Base-by-base conservation (phyloP, 2,329 filamentous ascomycete species). In the Aspergillus terreus region DNA sequence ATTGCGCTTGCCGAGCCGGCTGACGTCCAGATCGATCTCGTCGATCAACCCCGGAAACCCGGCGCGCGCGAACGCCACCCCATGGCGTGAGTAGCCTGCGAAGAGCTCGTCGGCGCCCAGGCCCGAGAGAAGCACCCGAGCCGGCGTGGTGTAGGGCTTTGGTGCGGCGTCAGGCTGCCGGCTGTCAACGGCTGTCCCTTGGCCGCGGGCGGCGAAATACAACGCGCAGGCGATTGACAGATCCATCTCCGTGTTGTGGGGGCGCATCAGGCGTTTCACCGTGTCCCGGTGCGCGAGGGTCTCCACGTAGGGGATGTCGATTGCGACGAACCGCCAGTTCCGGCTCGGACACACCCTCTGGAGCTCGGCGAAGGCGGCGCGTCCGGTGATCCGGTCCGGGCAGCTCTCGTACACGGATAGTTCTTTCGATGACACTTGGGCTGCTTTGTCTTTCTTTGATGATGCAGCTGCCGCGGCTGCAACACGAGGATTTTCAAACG, bases 171-270 rank as follows among this genome's bases (percentile, higher is more conserved):
- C 50, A 10, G 63, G 52, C 32, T 59, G 52, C 11, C 58, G 64
- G 49, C 73, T 73, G 44, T 56, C 43, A 30, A 55, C 19, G 36
- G 78, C 74, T 15, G 68, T 58, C 0, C 86, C 90, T 46, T 74
- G 69, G 1, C 91, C 92, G 36, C 90, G 82, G 0, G 92, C 86
- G 5, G 94, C 91, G 74, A 99, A 99, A 70, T 96, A 97, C n/a
- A 99, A 78, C 0, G 94, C 94, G 61, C 82, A 87, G 0, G 89
- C 88, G 61, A 99, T 99, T 3, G 94, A 99, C 1, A 99, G 78
- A 63, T 99, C 94, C 94, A 99, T 99, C 71, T 99, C 94, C 0
- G 94, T 99, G 59, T 96, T 92, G 71, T 99, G 94, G 0, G 94
- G 94, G 60, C 87, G 80, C 68, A 99, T 96, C 15, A 99, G 77